Evolutionary conservation across 768 basidiomycete genomes (phyloP), one percentile per base, ranked within the genome.

Genomic region (Boletus huronensis): DNA sequence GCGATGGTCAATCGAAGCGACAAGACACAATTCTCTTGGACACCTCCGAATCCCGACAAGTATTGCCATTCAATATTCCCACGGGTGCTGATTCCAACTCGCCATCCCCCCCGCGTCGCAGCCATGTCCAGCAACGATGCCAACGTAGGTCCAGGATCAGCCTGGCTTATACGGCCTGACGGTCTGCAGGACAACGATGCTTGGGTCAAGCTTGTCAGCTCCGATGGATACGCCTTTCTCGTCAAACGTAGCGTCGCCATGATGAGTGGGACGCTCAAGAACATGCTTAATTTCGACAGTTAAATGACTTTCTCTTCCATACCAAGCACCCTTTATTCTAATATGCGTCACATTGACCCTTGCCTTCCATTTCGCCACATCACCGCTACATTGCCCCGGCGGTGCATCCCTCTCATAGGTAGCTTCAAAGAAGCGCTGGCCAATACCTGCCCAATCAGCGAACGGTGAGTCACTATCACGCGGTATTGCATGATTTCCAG

Each of bases 181-280:
- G 16, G 19, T 38, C 3, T 34, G 16, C 53, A 70, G 57, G 58
- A 63, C 6, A 58, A 58, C 6, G 72, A 77, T 10, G 83, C 83
- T 52, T 94, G 90, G 90, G 83, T 93, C 31, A 80, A 87, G 35
- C 76, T 93, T 10, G 80, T 80, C 39, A 90, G 87, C 69, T 77
- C 76, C 2, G 93, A 96, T 59, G 91, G 91, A 0, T 92, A 84
- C 68, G 81, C 85, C 1, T 96, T 87, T 69, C 79, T 96, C 52
- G 79, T 95, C 47, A 80, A 79, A 48, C 80, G 89, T 35, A 88
- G 82, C 55, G 80, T 93, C 16, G 91, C 90, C 14, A 76, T 82
- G 50, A 78, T 79, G 13, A 94, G 93, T 61, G 91, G 87, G 10
- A 93, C 88, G 0, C 82, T 97, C 71, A 82, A 81, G 62, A 85